phyloP scores from a whole-genome alignment of 2,329 filamentous ascomycete genomes.

The Fusarium sp. region DNA sequence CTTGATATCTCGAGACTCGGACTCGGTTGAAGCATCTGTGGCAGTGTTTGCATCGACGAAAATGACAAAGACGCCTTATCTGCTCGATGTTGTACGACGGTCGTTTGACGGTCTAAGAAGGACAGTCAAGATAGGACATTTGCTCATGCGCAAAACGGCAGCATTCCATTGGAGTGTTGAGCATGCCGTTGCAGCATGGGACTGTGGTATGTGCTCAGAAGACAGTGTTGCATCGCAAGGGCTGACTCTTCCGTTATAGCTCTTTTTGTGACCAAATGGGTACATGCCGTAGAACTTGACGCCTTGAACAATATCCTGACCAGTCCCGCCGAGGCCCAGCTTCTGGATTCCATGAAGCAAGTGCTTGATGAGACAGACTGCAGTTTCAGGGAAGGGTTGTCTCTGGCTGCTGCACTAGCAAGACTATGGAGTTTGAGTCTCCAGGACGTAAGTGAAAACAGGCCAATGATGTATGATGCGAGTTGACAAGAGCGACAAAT shows the following conservation, averaged over 20 bases:
- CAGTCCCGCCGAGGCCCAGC: neutral
- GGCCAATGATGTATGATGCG: neutral
- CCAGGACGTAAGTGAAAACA: constrained; percentile 14
- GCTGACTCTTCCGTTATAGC: neutral
- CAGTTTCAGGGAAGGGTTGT: constrained; percentile 7
- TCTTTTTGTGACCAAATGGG: constrained; percentile 23
- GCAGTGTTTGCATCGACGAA: neutral
- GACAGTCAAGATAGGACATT: constrained; percentile 18
- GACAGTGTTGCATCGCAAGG: neutral
- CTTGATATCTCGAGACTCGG: too few relatives aligned
- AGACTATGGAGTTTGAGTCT: constrained; percentile 19
- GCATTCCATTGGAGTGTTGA: constrained; percentile 29
- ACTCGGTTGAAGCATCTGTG: too few relatives aligned
- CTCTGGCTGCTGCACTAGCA: constrained; percentile 17
- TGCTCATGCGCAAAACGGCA: constrained; percentile 28
- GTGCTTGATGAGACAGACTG: constrained; percentile 26
- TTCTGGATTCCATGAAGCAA: constrained; percentile 1
- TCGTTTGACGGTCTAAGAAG: constrained; percentile 16
- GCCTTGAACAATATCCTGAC: neutral
- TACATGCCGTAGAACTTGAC: constrained; percentile 22
- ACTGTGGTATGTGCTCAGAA: constrained; percentile 15
- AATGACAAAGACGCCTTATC: neutral
- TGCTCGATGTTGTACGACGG: constrained; percentile 11
- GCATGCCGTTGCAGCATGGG: constrained; percentile 26
- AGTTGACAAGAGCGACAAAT: neutral